Conservation (phyloP, 1,139 yeast genomes). For the Nadsonia starkeyi-henricii region DNA sequence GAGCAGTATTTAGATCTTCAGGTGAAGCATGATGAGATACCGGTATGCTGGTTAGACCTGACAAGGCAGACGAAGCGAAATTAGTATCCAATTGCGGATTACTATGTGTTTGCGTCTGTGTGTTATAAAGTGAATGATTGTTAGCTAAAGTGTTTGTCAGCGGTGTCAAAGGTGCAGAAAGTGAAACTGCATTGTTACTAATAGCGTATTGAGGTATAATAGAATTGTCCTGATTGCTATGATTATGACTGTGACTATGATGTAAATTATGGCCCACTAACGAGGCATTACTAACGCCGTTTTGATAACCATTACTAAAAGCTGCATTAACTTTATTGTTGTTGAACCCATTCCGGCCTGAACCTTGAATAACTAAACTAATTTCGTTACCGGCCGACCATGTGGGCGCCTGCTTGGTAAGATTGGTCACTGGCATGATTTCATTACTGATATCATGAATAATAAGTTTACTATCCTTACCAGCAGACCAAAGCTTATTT, state of each 20-base stretch:
- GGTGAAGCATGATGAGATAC: background rate
- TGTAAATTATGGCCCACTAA: background rate
- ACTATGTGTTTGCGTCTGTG: background rate
- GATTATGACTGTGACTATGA: background rate
- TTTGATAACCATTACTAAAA: background rate
- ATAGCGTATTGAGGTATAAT: background rate
- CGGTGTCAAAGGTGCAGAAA: background rate
- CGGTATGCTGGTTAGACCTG: background rate
- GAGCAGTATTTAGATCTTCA: background rate
- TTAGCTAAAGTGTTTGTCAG: background rate
- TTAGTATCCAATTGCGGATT: background rate
- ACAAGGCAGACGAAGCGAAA: background rate
- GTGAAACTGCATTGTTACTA: background rate
- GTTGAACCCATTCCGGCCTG: conserved; percentile 9
- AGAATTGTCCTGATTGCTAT: background rate
- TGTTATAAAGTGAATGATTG: background rate
- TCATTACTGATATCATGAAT: conserved; percentile 43
- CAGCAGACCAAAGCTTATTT: conserved; percentile 36
- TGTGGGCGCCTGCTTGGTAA: conserved; percentile 38
- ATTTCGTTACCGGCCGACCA: conserved; percentile 46
- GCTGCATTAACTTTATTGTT: conserved; percentile 1
- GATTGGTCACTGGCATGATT: conserved; percentile 37
- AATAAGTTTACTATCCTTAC: conserved; percentile 39
- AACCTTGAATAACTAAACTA: conserved; percentile 40
- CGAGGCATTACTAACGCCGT: conserved; percentile 1